These are phyloP conservation scores for Phyllosticta citrichinensis DNA, from an alignment of 2,329 filamentous ascomycete species.

Conservation along the genomic window DNA sequence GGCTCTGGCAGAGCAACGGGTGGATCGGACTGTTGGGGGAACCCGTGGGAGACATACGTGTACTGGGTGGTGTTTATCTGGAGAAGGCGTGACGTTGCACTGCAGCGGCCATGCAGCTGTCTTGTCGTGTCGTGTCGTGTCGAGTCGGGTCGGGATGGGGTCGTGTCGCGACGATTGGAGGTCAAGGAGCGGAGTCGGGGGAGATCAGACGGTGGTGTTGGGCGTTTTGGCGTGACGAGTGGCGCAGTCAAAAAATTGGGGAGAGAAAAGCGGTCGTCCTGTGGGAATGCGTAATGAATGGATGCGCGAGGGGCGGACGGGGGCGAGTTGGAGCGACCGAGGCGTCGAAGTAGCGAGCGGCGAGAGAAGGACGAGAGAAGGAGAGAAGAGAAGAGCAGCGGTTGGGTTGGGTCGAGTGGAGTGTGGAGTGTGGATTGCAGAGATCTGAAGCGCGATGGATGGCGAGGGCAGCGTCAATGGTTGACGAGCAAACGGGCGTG, in stretches of 20 bases:
- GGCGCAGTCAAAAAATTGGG: conserved; percentile 11
- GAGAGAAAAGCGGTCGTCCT: conserved; percentile 1
- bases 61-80: conserved; percentile 6
- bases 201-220: conserved; percentile 1
- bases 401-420: too few relatives aligned
- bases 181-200: conserved; percentile 8
- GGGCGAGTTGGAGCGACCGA: background rate
- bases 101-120: conserved; percentile 10
- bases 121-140: background rate
- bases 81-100: conserved; percentile 10
- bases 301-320: background rate
- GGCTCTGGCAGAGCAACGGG: background rate
- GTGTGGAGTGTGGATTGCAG: background rate
- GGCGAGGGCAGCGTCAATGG: background rate
- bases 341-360: background rate
- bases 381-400: too few relatives aligned
- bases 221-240: conserved; percentile 6
- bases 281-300: conserved; percentile 9
- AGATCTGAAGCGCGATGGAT: background rate
- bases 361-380: background rate
- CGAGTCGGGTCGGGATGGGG: background rate
- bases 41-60: conserved; percentile 4
- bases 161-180: background rate
- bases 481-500: background rate
- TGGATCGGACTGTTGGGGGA: background rate